Evolutionary conservation across 148 eudicot genomes (phyloP).

Genomic region (Salicornia ramosissima): DNA sequence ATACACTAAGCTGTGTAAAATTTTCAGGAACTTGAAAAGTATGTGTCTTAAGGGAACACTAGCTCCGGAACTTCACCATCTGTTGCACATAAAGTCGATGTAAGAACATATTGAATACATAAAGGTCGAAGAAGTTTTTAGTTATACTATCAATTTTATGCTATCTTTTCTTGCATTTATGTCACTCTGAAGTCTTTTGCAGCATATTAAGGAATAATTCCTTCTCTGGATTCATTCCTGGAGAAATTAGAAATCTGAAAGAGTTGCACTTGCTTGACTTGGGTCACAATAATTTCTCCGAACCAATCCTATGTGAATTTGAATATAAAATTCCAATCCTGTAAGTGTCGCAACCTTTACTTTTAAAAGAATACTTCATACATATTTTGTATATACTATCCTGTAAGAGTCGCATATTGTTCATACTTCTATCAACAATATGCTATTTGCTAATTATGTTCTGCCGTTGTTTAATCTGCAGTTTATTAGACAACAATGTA

Average conservation of each 20-base stretch:
- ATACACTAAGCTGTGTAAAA: not conserved
- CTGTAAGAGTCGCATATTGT: conserved; percentile 44
- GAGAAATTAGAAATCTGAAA: conserved; percentile 45
- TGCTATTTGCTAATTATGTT: not conserved
- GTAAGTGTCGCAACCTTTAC: conserved; percentile 37
- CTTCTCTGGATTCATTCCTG: conserved; percentile 67
- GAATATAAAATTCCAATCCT: conserved; percentile 38
- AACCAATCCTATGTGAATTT: conserved; percentile 37
- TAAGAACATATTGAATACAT: conserved; percentile 30
- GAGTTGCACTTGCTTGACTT: conserved; percentile 67
- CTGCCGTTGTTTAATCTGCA: conserved; percentile 22
- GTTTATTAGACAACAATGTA: conserved; percentile 56
- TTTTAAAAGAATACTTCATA: too few relatives aligned
- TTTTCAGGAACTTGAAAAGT: conserved; percentile 63
- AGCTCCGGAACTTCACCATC: conserved; percentile 55
- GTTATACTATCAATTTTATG: not conserved
- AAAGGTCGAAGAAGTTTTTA: conserved; percentile 2
- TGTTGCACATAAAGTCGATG: conserved; percentile 60
- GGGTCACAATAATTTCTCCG: conserved; percentile 52
- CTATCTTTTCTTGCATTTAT: conserved; percentile 9
- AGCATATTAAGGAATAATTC: conserved; percentile 77
- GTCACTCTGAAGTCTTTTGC: conserved; percentile 26
- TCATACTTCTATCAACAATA: not conserved
- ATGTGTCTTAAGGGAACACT: conserved; percentile 74
- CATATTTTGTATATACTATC: conserved; percentile 34